Percentiles rank a stretch among this genome's conserved stretches.
Conservation (phyloP, 108 stramenopile species). For the Pelagomonas calceolata region DNA sequence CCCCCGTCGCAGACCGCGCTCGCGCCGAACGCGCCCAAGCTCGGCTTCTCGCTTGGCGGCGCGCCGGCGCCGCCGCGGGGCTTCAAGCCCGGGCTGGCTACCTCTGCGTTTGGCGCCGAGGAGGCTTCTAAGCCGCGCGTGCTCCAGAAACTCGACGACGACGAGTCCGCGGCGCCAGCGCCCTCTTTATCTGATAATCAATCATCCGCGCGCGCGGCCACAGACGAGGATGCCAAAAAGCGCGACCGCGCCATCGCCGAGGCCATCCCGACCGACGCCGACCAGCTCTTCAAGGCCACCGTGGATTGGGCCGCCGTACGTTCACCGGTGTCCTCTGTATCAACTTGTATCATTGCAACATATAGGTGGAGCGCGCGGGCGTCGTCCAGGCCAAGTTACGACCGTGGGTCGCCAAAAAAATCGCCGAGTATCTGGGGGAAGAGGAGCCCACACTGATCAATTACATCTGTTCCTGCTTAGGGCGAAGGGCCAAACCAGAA, state of each 20-base stretch:
- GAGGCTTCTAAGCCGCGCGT: neutral
- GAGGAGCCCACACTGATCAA: constrained; percentile 30
- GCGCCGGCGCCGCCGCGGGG: too few species aligned
- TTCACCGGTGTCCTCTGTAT: too few species aligned
- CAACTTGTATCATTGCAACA: too few species aligned
- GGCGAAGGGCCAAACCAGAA: constrained; percentile 18
- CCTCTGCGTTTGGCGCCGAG: neutral
- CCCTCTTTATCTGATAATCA: too few species aligned
- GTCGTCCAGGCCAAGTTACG: constrained; percentile 23
- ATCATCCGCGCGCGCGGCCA: too few species aligned
- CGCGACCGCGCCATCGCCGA: neutral
- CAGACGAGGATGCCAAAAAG: neutral
- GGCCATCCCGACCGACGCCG: neutral
- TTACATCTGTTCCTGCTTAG: constrained; percentile 24
- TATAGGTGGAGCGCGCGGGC: neutral
- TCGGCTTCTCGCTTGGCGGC: neutral
- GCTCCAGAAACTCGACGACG: neutral
- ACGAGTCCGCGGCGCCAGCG: neutral
- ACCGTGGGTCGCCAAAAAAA: constrained; percentile 30
- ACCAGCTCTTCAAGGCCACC: constrained; percentile 25
- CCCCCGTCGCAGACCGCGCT: too few species aligned
- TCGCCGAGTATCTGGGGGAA: constrained; percentile 30
- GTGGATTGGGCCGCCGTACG: constrained; percentile 25
- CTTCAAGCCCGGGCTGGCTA: too few species aligned
- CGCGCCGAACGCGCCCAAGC: neutral